Evolutionary conservation across 768 basidiomycete genomes (phyloP), one percentile per base, ranked within the genome.

Genomic region (Rhodocollybia butyracea): DNA sequence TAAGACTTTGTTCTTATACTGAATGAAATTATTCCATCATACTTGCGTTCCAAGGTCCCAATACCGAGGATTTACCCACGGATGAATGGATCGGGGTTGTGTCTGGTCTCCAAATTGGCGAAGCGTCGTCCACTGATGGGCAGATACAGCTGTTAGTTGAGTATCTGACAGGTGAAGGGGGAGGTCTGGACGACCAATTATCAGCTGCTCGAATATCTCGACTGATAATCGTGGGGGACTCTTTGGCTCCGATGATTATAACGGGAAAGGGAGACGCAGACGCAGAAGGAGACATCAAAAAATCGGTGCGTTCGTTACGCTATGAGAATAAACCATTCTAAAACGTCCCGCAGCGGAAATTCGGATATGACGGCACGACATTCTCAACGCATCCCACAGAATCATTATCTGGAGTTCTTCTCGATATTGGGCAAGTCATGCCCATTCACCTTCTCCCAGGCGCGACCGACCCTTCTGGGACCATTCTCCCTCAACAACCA

Each of bases 401-500:
- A 6, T 80, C 73, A 42, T 80, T 98, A 31, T 81, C 91, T 12
- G 74, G 80, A 1, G 77, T 88, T 59, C 76, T 98, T 39, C 71
- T 80, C 32, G 93, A 97, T 61, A 78, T 98, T 46, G 81, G 85
- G 5, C 80, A 83, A 12, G 79, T 84, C 17, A 76, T 99, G 60
- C 91, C 95, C 1, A 78, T 98, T 31, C 93, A 95, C 64, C 74
- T 99, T 27, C 76, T 98, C 39, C 92, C 95, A 2, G 97, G 97
- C 7, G 83, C 85, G 51, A 77, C 80, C 32, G 97, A 99, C 69
- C 97, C 96, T 2, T 82, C 93, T 13, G 93, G 91, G 0, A 80
- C 82, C 0, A 93, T 95, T 36, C 74, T 99, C 60, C 97, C 97
- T 3, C 97, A 99, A 67, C 97, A 97, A 64, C 80, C 92, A 0